Evolutionary conservation across 768 basidiomycete genomes (phyloP), one percentile per base, ranked within the genome.

Genomic region (Russula sp.): DNA sequence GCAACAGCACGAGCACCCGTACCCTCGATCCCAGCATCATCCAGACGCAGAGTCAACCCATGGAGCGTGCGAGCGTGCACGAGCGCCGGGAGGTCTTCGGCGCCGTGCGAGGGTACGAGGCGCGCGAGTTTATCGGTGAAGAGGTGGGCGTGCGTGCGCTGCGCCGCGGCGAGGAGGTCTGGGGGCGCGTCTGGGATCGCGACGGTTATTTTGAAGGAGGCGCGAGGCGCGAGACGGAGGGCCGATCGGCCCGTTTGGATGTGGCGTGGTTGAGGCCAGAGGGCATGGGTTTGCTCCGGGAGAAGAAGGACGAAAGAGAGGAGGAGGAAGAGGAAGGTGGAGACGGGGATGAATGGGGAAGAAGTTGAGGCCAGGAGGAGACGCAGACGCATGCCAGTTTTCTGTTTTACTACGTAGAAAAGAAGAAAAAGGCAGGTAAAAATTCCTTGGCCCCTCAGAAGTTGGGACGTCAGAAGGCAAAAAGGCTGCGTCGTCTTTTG

Each of bases 131-230:
- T 79, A 71, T 88, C 88, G 6, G 73, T 77, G 36, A 16, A 22
- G 10, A 66, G 39, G 2, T 49, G 75, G 2, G 57, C 43, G 61
- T 75, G 77, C 0, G 85, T 81, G 46, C 79, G 80, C 8, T 70
- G 49, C 32, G 83, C 77, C 45, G 87, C 87, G n/a, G 78, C 79
- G 22, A 75, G 60, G 47, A 90, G 75, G 70, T 90, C 87, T 20
- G 71, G 64, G 0, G 86, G 84, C 1, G 81, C 71, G 48, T 75
- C 70, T 25, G 70, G 61, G 39, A 83, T 68, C n/a, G 72, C 65
- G 64, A 82, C 59, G 9, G 73, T 68, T 70, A 88, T 85, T 59
- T 72, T 69, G 69, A 90, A 88, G 34, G 68, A 59, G 0, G 46
- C 25, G 22, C 14, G 9, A 7, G 75, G 66, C 0, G 81, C 74